A percentile compares a stretch with the other conserved stretches of the same genome.
Evolutionary conservation across 225 moss, liverwort and hornwort species (phyloP).

Genomic region (Rhytidiadelphus loreus): DNA sequence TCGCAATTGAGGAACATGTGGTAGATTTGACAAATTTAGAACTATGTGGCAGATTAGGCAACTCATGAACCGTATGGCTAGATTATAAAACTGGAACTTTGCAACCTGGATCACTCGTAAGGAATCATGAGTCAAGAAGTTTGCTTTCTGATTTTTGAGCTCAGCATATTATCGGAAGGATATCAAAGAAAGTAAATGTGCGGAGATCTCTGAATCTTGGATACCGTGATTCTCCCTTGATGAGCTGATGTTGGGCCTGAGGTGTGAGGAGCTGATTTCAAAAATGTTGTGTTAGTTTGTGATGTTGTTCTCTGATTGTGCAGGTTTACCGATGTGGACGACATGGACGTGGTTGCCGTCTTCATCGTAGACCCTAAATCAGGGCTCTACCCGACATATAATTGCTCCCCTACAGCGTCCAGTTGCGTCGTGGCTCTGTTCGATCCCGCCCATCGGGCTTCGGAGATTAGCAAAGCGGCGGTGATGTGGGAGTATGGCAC

Average conservation of each 20-base stretch:
- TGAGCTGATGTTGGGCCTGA: not conserved
- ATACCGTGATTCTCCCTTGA: not conserved
- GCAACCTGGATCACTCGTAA: not conserved
- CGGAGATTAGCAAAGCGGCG: constrained; percentile 9
- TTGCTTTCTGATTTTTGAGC: not conserved
- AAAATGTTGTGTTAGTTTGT: not conserved
- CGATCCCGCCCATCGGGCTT: constrained; percentile 28
- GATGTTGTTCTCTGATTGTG: not conserved
- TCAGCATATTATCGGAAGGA: not conserved
- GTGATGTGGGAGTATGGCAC: constrained; percentile 46
- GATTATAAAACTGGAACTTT: not conserved
- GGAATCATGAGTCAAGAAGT: not conserved
- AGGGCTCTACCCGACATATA: constrained; percentile 18
- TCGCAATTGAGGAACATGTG: not conserved
- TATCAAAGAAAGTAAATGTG: not conserved
- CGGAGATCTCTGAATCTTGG: not conserved
- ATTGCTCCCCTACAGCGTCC: constrained; percentile 26
- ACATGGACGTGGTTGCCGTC: constrained; percentile 60
- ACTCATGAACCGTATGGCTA: not conserved
- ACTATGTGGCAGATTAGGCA: not conserved
- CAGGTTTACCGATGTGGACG: constrained; percentile 47
- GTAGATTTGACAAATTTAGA: not conserved
- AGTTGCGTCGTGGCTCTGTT: constrained; percentile 33
- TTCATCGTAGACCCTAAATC: constrained; percentile 15
- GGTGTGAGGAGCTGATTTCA: not conserved